Evolutionary conservation across 441 rosid genomes (phyloP), one percentile per base, ranked within the genome.

Genomic region (Flueggea neowawraea): DNA sequence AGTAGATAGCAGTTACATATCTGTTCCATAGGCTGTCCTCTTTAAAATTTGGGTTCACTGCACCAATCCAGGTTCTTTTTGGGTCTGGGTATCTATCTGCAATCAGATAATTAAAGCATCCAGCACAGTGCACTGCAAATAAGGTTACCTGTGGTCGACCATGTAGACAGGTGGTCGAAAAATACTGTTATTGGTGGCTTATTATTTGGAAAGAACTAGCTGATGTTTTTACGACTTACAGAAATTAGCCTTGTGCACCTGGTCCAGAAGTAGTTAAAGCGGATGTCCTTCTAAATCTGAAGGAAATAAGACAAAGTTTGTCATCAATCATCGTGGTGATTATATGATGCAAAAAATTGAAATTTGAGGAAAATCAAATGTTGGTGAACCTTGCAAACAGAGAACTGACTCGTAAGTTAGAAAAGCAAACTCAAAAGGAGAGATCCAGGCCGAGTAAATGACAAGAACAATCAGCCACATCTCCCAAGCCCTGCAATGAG

Each of bases 391-490:
- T 75, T 60, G 79, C 72, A 44, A 70, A 75, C 49, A 75, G 54
- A 54, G 75, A 61, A 54, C 79, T 75, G 54, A 75, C 79, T 56
- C 79, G 62, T 82, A 85, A 12, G 85, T 67, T 44, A 88, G 70
- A 72, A 91, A 95, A 5, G 94, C 92, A 33, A 95, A 85, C 70
- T 91, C 84, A 63, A 95, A 95, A 13, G 99, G 99, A 66, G 89
- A 89, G 60, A 91, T 84, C 99, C 98, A 95, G 31, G 99, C 97
- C 12, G 96, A 91, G 76, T 95, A 95, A 66, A 95, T 75, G 63
- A 95, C 99, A 14, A 95, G 82, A 65, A 87, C 62, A 41, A 95
- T 80, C 48, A 95, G 87, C 88, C 88, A 85, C 91, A 84, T 82
- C 91, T 91, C 89, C 99, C 98, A 95, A 63, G 89, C 86, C 89